phyloP scores from a whole-genome alignment of 495 filamentous ascomycete genomes.

The Trichocladium antarcticum region DNA sequence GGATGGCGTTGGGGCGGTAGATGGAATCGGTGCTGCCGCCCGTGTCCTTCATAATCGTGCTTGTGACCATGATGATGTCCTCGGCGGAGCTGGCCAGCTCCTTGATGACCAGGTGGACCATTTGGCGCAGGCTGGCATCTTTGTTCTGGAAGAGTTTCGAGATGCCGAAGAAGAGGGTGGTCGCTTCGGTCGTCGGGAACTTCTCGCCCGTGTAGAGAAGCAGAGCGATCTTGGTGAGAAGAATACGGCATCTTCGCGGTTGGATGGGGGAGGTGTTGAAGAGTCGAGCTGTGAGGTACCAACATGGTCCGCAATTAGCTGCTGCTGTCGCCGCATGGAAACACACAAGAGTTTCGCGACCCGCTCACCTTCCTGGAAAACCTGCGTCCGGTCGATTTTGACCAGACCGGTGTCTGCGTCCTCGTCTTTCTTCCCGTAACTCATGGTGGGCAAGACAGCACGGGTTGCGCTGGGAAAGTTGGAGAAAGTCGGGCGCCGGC shows the following conservation, averaged over 20 bases:
- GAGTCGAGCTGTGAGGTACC: constrained; percentile 58
- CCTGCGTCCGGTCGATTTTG: constrained; percentile 94
- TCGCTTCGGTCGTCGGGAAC: constrained; percentile 95
- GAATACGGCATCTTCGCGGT: constrained; percentile 85
- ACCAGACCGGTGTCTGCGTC: constrained; percentile 86
- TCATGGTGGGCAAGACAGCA: constrained; percentile 51
- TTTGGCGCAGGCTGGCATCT: constrained; percentile 93
- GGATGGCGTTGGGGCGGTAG: constrained; percentile 93
- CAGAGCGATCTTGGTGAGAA: constrained; percentile 94
- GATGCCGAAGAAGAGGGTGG: constrained; percentile 97
- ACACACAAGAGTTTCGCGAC: not conserved
- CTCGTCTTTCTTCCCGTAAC: constrained; percentile 97
- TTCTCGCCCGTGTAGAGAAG: constrained; percentile 93
- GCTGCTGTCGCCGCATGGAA: not conserved
- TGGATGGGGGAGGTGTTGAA: constrained; percentile 96
- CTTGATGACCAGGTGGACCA: constrained; percentile 97
- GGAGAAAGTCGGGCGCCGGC: constrained; percentile 11
- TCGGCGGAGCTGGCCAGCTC: constrained; percentile 93
- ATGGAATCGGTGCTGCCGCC: constrained; percentile 90
- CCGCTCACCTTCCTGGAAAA: constrained; percentile 91
- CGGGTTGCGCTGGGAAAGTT: constrained; percentile 15
- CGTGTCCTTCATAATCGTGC: constrained; percentile 99
- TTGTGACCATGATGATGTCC: constrained; percentile 99
- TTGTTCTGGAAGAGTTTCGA: constrained; percentile 99
- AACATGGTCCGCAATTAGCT: constrained; percentile 15